These are phyloP conservation scores for Kodamaea nitidulidarum DNA, from an alignment of 805 yeast species.

Conservation along the genomic window DNA sequence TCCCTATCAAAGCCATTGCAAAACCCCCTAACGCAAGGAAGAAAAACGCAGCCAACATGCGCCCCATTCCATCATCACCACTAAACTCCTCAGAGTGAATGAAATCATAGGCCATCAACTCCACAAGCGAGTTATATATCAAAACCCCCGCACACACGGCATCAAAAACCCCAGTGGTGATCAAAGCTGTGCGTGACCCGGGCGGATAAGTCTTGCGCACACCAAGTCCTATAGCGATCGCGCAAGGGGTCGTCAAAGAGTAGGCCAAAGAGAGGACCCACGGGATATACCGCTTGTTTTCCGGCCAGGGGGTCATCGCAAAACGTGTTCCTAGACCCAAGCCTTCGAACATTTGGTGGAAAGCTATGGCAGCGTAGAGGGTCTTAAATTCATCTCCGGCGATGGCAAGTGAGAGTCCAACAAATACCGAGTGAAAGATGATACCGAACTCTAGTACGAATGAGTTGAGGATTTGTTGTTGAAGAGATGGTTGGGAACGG, in stretches of 20 bases:
- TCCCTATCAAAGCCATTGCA: conserved; percentile 32
- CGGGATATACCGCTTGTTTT: conserved; percentile 43
- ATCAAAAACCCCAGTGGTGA: conserved; percentile 71
- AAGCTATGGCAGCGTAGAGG: conserved; percentile 26
- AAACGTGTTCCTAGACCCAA: conserved; percentile 30
- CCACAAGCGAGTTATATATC: conserved; percentile 73
- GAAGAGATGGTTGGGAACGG: too few relatives aligned
- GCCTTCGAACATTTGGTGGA: conserved; percentile 34
- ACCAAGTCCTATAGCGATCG: conserved; percentile 76
- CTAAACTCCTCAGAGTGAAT: conserved; percentile 41
- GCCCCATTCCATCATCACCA: conserved; percentile 16
- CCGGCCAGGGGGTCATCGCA: conserved; percentile 25
- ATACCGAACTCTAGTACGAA: conserved; percentile 36
- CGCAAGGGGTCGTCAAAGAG: conserved; percentile 61
- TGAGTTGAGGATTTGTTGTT: conserved; percentile 53
- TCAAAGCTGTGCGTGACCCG: conserved; percentile 52
- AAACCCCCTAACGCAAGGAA: conserved; percentile 25
- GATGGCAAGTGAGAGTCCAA: conserved; percentile 31
- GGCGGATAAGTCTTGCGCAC: conserved; percentile 61
- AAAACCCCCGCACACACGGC: conserved; percentile 75
- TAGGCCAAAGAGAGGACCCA: conserved; percentile 29
- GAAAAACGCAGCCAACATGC: conserved; percentile 22
- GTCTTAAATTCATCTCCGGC: conserved; percentile 28
- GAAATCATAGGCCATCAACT: conserved; percentile 75
- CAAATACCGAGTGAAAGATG: conserved; percentile 32